Percentiles rank a stretch among this genome's conserved stretches.
phyloP scores from a whole-genome alignment of 1,284 basidiomycete genomes.

The Cutaneotrichosporon curvatum region DNA sequence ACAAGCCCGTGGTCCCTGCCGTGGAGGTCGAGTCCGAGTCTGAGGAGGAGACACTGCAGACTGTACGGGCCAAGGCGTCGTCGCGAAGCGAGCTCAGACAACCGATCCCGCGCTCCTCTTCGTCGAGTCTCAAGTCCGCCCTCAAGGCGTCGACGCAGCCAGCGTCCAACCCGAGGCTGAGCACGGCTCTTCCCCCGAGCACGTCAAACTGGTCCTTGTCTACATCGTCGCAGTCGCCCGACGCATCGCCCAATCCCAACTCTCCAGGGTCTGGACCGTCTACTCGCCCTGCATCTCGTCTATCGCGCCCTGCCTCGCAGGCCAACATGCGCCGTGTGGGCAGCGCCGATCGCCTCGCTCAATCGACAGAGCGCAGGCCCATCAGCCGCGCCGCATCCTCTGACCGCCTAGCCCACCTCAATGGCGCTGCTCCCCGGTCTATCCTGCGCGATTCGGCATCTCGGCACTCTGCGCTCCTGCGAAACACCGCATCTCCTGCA shows the following conservation, averaged over 20 bases:
- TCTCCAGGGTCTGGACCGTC: slow-evolving; percentile 1
- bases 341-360: neutral
- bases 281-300: slow-evolving; percentile 7
- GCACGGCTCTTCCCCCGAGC: neutral
- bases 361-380: too few species aligned
- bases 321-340: slow-evolving; percentile 3
- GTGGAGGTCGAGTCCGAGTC: slow-evolving; percentile 6
- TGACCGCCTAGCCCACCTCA: too few species aligned
- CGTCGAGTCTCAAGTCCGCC: too few species aligned
- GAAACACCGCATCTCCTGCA: slow-evolving; percentile 18
- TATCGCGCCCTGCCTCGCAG: neutral
- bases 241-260: neutral
- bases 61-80: slow-evolving; percentile 8
- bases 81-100: neutral
- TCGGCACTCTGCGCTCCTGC: too few species aligned
- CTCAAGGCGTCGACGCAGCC: too few species aligned
- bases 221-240: slow-evolving; percentile 8
- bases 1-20: neutral
- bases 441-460: too few species aligned
- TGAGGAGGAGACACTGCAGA: slow-evolving; percentile 18
- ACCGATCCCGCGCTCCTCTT: slow-evolving; percentile 1
- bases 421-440: too few species aligned
- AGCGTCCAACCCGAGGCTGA: too few species aligned
- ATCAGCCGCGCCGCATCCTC: too few species aligned
- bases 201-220: slow-evolving; percentile 18